Conservation (phyloP, 2,329 filamentous ascomycete species). For the Stenocarpella maydis region DNA sequence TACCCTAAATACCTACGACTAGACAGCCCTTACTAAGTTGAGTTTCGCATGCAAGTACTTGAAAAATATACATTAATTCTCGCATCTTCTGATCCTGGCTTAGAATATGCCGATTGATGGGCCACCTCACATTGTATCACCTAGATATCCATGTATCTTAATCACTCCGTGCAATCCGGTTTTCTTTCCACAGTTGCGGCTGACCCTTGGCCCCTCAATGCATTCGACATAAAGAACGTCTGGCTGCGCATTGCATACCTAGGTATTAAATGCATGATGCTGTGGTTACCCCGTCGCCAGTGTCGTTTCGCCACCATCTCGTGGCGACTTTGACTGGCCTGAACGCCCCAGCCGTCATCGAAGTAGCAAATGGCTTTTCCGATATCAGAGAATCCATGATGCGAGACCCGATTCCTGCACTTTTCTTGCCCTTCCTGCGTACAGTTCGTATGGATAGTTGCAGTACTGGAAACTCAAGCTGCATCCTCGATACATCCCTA, state of each 20-base stretch:
- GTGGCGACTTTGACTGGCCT: background rate
- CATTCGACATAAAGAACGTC: no score
- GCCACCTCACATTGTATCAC: background rate
- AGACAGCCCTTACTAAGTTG: background rate
- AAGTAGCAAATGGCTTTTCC: background rate
- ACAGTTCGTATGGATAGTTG: background rate
- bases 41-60: no score
- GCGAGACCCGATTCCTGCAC: background rate
- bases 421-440: background rate
- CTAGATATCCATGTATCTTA: no score
- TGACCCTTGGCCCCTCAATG: background rate
- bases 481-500: constrained; percentile 1
- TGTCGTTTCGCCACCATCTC: background rate
- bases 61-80: background rate
- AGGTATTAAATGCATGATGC: background rate
- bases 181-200: background rate
- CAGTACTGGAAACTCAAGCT: background rate
- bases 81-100: background rate
- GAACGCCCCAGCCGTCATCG: background rate
- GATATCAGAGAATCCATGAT: background rate
- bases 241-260: background rate
- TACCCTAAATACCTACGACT: background rate
- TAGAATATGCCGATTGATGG: background rate
- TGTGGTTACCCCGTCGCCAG: background rate
- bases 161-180: background rate